Conservation (phyloP, 768 basidiomycete genomes). For the Boletus huronensis region DNA sequence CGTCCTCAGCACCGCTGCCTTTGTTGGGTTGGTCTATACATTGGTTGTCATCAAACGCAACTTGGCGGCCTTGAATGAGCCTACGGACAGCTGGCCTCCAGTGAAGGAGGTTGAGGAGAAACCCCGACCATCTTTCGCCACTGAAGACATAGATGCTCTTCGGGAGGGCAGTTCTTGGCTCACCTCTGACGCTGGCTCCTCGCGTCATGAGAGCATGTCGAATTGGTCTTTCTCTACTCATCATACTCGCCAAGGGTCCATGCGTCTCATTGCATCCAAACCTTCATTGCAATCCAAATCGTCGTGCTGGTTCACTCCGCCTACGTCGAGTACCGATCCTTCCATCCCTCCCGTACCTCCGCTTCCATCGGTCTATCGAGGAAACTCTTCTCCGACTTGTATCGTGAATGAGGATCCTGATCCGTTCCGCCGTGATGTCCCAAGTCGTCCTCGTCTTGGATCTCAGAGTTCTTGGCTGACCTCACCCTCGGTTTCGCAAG, state of each 20-base stretch:
- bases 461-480: constrained; percentile 77
- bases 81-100: constrained; percentile 59
- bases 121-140: constrained; percentile 60
- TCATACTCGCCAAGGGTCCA: constrained; percentile 38
- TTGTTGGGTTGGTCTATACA: constrained; percentile 60
- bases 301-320: constrained; percentile 58
- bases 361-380: constrained; percentile 57
- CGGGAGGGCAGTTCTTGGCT: constrained; percentile 81
- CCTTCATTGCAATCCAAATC: constrained; percentile 46
- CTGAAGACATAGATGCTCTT: constrained; percentile 69
- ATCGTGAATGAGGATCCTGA: constrained; percentile 49
- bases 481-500: constrained; percentile 54
- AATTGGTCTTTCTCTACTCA: constrained; percentile 74
- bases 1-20: constrained; percentile 47
- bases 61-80: constrained; percentile 51
- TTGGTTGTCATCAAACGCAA: constrained; percentile 65
- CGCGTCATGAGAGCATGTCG: constrained; percentile 55
- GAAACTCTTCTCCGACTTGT: constrained; percentile 40
- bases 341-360: constrained; percentile 53
- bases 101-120: constrained; percentile 49
- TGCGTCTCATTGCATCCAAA: constrained; percentile 22
- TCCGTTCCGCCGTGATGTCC: constrained; percentile 58
- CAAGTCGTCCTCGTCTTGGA: constrained; percentile 48
- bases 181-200: constrained; percentile 57
- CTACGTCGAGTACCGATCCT: constrained; percentile 41